These are phyloP conservation scores for Falciphora oryzae DNA, from an alignment of 2,329 filamentous ascomycete genomes.

Conservation along the genomic window DNA sequence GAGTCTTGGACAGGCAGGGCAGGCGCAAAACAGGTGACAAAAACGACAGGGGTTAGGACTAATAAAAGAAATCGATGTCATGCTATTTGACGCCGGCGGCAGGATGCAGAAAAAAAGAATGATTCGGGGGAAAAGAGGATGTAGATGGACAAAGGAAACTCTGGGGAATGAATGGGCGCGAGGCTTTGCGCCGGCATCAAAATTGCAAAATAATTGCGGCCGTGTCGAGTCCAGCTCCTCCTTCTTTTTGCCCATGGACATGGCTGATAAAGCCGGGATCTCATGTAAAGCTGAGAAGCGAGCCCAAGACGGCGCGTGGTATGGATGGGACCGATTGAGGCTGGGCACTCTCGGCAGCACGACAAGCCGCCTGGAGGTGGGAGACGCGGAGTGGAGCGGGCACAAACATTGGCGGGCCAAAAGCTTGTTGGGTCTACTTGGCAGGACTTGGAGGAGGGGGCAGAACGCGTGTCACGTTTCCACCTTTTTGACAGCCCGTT, in stretches of 20 bases:
- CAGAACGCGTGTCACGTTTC: neutral
- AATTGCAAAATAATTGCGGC: neutral
- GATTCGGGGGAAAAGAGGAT: neutral
- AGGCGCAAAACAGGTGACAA: neutral
- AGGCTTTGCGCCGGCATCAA: neutral
- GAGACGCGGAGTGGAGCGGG: neutral
- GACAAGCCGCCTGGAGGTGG: neutral
- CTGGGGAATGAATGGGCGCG: neutral
- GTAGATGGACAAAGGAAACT: neutral
- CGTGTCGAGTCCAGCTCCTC: neutral
- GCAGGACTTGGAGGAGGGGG: neutral
- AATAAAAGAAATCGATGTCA: neutral
- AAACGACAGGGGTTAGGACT: neutral
- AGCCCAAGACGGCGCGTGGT: neutral
- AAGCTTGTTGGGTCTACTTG: slow-evolving; percentile 1
- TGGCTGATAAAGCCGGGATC: neutral
- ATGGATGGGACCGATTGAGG: neutral
- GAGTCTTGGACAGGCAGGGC: too few species aligned
- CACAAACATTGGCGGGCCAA: slow-evolving; percentile 1
- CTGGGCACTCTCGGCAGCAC: neutral
- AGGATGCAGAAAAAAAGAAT: neutral
- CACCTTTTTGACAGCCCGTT: neutral
- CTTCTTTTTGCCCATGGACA: neutral
- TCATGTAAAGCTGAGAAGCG: neutral
- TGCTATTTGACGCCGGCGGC: too few species aligned